phyloP scores from a whole-genome alignment of 2,329 filamentous ascomycete species.

The Madurella mycetomatis region DNA sequence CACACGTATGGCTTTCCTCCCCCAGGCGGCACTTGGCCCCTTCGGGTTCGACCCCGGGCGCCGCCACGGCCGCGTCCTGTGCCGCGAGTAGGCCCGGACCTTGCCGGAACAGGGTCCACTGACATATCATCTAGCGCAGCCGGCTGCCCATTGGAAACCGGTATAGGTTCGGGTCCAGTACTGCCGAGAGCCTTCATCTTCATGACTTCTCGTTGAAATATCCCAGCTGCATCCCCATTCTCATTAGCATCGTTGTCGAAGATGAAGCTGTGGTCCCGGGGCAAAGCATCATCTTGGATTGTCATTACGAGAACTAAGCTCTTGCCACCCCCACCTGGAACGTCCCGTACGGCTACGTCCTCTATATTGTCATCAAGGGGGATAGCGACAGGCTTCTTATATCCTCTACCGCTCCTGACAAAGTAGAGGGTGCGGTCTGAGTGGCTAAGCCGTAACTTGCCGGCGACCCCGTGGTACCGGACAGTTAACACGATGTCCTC shows the following conservation, averaged over 20 bases:
- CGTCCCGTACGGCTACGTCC: conserved; percentile 21
- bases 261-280: conserved; percentile 25
- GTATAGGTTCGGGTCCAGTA: background rate
- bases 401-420: conserved; percentile 10
- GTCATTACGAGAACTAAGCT: conserved; percentile 23
- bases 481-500: conserved; percentile 15
- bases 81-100: conserved; percentile 11
- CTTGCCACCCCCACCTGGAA: conserved; percentile 23
- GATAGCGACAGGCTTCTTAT: conserved; percentile 25
- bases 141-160: background rate
- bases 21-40: conserved; percentile 12
- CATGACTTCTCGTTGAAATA: conserved; percentile 16
- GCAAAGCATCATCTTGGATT: conserved; percentile 2
- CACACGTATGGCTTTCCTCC: conserved; percentile 40
- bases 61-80: conserved; percentile 12
- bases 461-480: conserved; percentile 20
- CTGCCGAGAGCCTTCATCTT: conserved; percentile 4
- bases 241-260: conserved; percentile 16
- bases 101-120: background rate
- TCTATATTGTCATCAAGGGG: conserved; percentile 19
- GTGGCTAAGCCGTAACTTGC: conserved; percentile 21
- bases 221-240: conserved; percentile 9
- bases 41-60: conserved; percentile 18
- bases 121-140: background rate
- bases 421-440: conserved; percentile 19